Conservation (phyloP, 805 yeast genomes). For the Huiozyma sinensis region DNA sequence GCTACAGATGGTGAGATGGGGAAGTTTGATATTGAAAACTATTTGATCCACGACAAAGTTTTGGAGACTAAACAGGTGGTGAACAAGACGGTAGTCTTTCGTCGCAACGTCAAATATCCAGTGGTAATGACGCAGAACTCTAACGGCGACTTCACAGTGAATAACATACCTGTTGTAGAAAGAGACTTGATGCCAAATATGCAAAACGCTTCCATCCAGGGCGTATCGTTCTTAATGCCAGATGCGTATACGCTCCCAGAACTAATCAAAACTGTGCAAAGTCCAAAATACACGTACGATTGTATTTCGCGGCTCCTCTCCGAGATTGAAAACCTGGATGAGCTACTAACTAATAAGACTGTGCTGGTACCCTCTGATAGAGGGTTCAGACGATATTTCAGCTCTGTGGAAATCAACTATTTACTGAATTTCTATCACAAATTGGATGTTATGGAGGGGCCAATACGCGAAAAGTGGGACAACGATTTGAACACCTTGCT, state of each 20-base stretch:
- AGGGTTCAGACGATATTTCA: slow-evolving; percentile 23
- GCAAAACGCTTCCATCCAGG: slow-evolving; percentile 59
- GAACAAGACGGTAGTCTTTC: slow-evolving; percentile 7
- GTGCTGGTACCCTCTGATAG: slow-evolving; percentile 38
- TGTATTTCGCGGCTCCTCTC: neutral
- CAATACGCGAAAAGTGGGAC: slow-evolving; percentile 11
- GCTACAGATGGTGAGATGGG: slow-evolving; percentile 11
- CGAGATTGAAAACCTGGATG: neutral
- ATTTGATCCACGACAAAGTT: slow-evolving; percentile 28
- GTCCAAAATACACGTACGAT: neutral
- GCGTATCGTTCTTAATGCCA: slow-evolving; percentile 39
- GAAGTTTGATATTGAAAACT: slow-evolving; percentile 17
- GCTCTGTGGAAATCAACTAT: slow-evolving; percentile 38
- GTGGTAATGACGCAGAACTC: slow-evolving; percentile 3
- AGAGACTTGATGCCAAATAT: slow-evolving; percentile 47
- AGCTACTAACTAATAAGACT: slow-evolving; percentile 27
- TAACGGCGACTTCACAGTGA: slow-evolving; percentile 3
- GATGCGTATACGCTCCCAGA: slow-evolving; percentile 28
- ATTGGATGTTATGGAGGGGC: slow-evolving; percentile 5
- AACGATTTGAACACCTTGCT: slow-evolving; percentile 11
- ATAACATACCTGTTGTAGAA: slow-evolving; percentile 37
- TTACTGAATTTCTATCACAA: slow-evolving; percentile 19
- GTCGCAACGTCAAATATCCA: slow-evolving; percentile 13
- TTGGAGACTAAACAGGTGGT: slow-evolving; percentile 15
- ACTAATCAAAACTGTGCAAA: slow-evolving; percentile 5